These are phyloP conservation scores for Erigeron canadensis DNA, from an alignment of 129 eudicot genomes.

Conservation along the genomic window DNA sequence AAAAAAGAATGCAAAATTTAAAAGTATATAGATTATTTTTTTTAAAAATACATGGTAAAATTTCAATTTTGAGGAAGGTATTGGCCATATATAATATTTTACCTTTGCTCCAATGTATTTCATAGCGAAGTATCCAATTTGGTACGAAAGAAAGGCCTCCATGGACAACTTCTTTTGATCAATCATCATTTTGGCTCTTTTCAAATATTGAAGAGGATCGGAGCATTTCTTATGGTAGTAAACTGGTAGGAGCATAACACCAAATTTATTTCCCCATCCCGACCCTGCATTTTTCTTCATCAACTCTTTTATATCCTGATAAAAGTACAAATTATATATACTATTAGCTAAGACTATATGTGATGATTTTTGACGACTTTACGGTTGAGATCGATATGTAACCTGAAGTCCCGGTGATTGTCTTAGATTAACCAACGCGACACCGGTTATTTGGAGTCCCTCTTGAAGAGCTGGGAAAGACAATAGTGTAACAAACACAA, in stretches of 20 bases:
- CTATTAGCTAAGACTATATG: not conserved
- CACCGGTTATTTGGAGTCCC: slow-evolving; percentile 66
- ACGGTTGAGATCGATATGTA: not conserved
- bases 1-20: too few species aligned
- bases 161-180: slow-evolving; percentile 74
- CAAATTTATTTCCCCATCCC: slow-evolving; percentile 81
- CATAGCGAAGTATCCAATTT: slow-evolving; percentile 38
- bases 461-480: slow-evolving; percentile 42
- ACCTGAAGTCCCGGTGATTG: slow-evolving; percentile 74
- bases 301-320: slow-evolving; percentile 58
- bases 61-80: too few species aligned
- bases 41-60: too few species aligned
- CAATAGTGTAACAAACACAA: not conserved
- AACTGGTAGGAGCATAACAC: slow-evolving; percentile 60
- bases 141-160: slow-evolving; percentile 60
- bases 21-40: too few species aligned
- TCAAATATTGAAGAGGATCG: slow-evolving; percentile 57
- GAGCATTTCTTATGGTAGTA: slow-evolving; percentile 44
- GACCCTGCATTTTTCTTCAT: slow-evolving; percentile 38
- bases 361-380: not conserved
- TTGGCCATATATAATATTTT: too few species aligned
- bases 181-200: slow-evolving; percentile 61
- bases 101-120: slow-evolving; percentile 67
- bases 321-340: not conserved
- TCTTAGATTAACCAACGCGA: slow-evolving; percentile 76